Evolutionary conservation across 2,329 filamentous ascomycete genomes (phyloP).

Genomic region (Neodidymelliopsis sp.): DNA sequence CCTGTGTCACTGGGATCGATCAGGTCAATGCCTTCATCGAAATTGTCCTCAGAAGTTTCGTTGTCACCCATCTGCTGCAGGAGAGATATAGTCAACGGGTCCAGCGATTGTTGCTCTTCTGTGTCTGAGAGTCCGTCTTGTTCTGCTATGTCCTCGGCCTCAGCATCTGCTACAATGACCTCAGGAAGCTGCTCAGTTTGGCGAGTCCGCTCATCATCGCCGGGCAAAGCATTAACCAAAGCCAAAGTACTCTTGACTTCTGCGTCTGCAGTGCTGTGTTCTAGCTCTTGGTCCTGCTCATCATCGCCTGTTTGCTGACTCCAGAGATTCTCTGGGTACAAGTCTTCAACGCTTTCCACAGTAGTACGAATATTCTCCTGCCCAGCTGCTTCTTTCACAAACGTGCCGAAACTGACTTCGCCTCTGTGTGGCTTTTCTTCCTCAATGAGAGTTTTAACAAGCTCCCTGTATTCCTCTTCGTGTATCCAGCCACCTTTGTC

Average conservation of each 20-base stretch:
- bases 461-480: conserved; percentile 79
- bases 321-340: conserved; percentile 74
- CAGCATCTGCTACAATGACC: conserved; percentile 11
- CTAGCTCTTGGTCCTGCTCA: neutral
- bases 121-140: conserved; percentile 24
- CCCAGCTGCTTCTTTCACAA: conserved; percentile 63
- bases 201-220: neutral
- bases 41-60: conserved; percentile 14
- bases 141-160: conserved; percentile 39
- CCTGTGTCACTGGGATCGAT: conserved; percentile 25
- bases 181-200: conserved; percentile 13
- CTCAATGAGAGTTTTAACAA: conserved; percentile 68
- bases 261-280: neutral
- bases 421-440: conserved; percentile 66
- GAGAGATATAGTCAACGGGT: conserved; percentile 41
- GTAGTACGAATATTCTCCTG: conserved; percentile 74
- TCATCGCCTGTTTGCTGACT: conserved; percentile 6
- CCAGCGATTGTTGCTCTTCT: conserved; percentile 35
- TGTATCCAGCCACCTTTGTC: conserved; percentile 89
- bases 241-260: conserved; percentile 10
- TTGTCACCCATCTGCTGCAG: conserved; percentile 18
- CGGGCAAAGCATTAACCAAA: conserved; percentile 7
- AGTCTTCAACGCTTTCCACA: conserved; percentile 83
- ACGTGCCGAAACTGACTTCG: conserved; percentile 68
- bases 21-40: conserved; percentile 31